A percentile compares a stretch with the other conserved stretches of the same genome.
These are phyloP conservation scores for Torrubiellomyces zombiae DNA, from an alignment of 2,329 filamentous ascomycete species.

Conservation along the genomic window DNA sequence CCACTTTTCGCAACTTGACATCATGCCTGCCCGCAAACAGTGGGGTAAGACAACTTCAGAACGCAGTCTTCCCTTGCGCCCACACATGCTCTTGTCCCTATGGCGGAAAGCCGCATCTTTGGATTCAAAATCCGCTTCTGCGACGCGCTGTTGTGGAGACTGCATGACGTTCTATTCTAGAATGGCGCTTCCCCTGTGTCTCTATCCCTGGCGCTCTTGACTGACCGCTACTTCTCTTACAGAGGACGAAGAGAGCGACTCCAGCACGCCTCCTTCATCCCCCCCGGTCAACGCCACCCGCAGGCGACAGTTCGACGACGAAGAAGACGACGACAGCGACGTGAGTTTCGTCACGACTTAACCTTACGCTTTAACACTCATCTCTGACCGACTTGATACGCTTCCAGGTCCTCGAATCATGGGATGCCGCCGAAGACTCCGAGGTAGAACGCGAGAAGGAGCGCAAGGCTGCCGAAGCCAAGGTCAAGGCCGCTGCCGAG, in stretches of 20 bases:
- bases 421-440: constrained; percentile 93
- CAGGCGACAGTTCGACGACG: constrained; percentile 65
- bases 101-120: constrained; percentile 2
- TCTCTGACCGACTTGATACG: constrained; percentile 2
- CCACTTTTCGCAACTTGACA: constrained; percentile 9
- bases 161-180: constrained; percentile 2
- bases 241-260: constrained; percentile 25
- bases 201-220: constrained; percentile 4
- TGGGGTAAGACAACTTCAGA: constrained; percentile 30
- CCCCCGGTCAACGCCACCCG: constrained; percentile 22
- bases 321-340: constrained; percentile 71
- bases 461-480: constrained; percentile 68
- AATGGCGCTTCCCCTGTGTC: constrained; percentile 1
- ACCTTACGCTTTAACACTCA: no score
- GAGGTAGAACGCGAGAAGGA: constrained; percentile 93
- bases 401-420: constrained; percentile 72
- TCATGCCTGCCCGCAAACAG: constrained; percentile 25
- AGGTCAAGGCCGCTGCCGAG: constrained; percentile 78
- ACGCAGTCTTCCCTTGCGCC: not conserved
- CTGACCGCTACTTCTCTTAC: constrained; percentile 8
- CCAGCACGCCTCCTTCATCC: constrained; percentile 18
- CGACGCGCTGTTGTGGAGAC: constrained; percentile 3
- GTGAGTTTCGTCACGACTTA: no score
- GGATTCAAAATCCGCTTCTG: constrained; percentile 1
- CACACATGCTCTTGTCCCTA: not conserved